Base-by-base conservation (phyloP, 2,329 filamentous ascomycete genomes). In the Periconia sp. region DNA sequence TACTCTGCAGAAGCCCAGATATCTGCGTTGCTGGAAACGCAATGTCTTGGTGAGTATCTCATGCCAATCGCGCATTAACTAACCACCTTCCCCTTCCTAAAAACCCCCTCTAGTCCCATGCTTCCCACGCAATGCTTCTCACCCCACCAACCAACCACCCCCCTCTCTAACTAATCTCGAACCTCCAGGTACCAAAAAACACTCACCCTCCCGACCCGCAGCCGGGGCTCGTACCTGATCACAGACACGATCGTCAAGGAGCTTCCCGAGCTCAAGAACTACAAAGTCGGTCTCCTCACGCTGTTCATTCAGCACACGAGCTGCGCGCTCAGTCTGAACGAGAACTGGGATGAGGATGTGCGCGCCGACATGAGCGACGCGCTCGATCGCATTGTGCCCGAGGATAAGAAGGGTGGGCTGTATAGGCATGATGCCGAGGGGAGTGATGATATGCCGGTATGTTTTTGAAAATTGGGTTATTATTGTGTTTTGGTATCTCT, bases 261-360 rank as follows among this genome's bases (percentile, higher is more conserved):
- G 54, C 77, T 97, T 1, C 92, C 93, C 3, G 92, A 97, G 76
- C 83, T 97, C 60, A 81, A 81, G 54, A 74, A 84, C 61, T 96
- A 96, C 83, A 93, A 93, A 73, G 85, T 94, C 63, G 72, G 72
- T 3, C 60, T 75, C 1, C 78, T 97, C 58, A 87, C 96, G 73
- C 82, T 99, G 45, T 99, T 97, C 74, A 82, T 97, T 50, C 93
- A 99, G 77, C 94, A 99, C 77, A 99, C 94, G 6, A 91, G 86
- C 68, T 96, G 92, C 76, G 94, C 90, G 13, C 81, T 99, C 49
- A 90, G 85, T 55, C 78, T 99, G 65, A 99, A 99, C 71, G 94
- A 99, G 82, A 97, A 97, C 77, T 88, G 80, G 79, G 91, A 92
- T 70, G 75, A 79, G 44, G 91, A 95, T 76, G 94, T 99, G n/a